A percentile compares a stretch with the other conserved stretches of the same genome.
Evolutionary conservation across 345 rosid species (phyloP).

Genomic region (Arabidopsis suecica): DNA sequence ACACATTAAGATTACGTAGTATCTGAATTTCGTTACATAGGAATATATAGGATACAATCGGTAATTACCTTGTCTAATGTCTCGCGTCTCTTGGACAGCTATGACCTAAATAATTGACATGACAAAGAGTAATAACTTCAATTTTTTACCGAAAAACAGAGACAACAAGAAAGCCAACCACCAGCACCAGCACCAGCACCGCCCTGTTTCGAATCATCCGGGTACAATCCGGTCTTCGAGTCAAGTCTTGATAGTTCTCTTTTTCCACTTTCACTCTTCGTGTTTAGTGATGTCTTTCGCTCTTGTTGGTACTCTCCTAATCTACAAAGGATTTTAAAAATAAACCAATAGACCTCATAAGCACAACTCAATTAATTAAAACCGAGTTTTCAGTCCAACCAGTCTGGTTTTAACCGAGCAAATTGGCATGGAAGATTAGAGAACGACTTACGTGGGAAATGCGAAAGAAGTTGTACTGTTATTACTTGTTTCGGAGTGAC

Average conservation of each 20-base stretch:
- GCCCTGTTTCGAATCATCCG: conserved; percentile 11
- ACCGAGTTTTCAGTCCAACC: not conserved
- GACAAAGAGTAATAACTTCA: conserved; percentile 12
- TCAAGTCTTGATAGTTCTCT: conserved; percentile 25
- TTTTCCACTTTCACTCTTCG: conserved; percentile 24
- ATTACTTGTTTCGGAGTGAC: conserved; percentile 30
- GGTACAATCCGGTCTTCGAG: not conserved
- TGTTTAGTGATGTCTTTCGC: conserved; percentile 3
- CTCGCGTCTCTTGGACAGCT: conserved; percentile 12
- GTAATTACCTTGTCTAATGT: not conserved
- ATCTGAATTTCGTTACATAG: conserved; percentile 12
- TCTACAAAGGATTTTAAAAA: not conserved
- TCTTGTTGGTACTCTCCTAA: conserved; percentile 32
- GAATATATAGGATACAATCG: not conserved
- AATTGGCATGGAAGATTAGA: not conserved
- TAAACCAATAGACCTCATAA: not conserved
- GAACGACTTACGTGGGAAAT: conserved; percentile 42
- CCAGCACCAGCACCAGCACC: not conserved
- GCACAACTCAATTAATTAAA: not conserved
- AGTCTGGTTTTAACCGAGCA: not conserved
- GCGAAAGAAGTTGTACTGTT: conserved; percentile 40
- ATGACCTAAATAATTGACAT: conserved; percentile 20
- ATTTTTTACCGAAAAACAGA: conserved; percentile 31
- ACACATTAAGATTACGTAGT: not conserved
- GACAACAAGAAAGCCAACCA: conserved; percentile 43